A percentile compares a stretch with the other conserved stretches of the same genome.
These are phyloP conservation scores for Diophrys appendiculata DNA, from an alignment of 73 alveolate genomes.

Conservation along the genomic window DNA sequence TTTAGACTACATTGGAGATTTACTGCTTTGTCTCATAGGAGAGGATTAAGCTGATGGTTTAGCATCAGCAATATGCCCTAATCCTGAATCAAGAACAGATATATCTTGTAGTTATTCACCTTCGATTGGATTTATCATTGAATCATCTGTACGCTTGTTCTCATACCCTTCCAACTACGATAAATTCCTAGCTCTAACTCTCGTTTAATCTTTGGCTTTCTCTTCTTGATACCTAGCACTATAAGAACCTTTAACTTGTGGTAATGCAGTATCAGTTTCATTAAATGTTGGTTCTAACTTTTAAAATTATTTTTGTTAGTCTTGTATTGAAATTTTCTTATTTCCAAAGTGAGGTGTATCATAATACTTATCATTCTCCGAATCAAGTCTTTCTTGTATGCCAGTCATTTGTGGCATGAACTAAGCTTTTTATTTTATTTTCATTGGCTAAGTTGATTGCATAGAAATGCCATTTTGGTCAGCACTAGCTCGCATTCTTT, in stretches of 20 bases:
- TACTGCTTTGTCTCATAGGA: neutral
- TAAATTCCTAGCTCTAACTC: neutral
- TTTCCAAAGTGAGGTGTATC: neutral
- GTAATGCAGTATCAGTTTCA: too few relatives aligned
- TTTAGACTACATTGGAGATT: neutral
- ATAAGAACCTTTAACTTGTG: neutral
- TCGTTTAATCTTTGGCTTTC: neutral
- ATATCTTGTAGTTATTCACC: too few relatives aligned
- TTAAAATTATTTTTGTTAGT: neutral
- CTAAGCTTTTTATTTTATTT: too few relatives aligned
- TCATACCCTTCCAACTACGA: neutral
- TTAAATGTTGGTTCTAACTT: too few relatives aligned
- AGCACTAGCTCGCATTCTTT: too few relatives aligned
- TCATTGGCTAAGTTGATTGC: neutral
- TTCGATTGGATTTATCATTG: neutral
- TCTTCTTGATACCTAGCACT: neutral
- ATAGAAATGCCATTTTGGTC: too few relatives aligned
- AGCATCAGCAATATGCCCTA: too few relatives aligned
- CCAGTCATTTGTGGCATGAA: neutral
- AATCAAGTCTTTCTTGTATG: neutral
- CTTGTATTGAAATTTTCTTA: neutral
- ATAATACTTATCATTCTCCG: neutral
- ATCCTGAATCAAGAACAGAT: too few relatives aligned
- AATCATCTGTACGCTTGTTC: neutral
- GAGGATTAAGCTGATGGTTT: neutral